Evolutionary conservation across 306 rosid genomes (phyloP).

Genomic region (Quercus berberidifolia): DNA sequence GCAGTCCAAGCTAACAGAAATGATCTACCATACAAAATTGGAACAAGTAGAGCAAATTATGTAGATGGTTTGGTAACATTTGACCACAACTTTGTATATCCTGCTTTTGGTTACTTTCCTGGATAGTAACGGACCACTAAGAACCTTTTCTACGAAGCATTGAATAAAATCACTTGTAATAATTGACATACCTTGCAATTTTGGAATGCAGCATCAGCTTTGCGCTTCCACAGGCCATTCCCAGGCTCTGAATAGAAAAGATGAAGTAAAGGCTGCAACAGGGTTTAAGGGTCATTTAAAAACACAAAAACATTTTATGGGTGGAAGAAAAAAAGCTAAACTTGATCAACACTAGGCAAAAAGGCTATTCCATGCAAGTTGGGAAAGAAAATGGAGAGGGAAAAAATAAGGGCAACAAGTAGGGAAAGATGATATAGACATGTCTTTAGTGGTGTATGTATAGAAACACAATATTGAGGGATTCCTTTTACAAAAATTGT

Average conservation of each 20-base stretch:
- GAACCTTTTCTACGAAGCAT: background rate
- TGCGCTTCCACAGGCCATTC: slow-evolving; percentile 94
- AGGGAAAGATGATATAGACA: no score
- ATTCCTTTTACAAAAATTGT: background rate
- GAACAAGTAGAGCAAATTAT: no score
- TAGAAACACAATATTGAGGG: no score
- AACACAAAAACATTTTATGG: slow-evolving; percentile 10
- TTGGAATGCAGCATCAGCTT: slow-evolving; percentile 74
- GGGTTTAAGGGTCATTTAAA: slow-evolving; percentile 6
- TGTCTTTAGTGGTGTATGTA: no score
- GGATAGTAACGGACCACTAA: no score
- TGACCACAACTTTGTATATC: no score
- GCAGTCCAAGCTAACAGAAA: no score
- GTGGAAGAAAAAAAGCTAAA: background rate
- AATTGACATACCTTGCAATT: slow-evolving; percentile 61
- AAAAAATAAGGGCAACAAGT: background rate
- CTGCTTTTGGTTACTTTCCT: no score
- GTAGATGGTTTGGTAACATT: no score
- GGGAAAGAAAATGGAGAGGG: background rate
- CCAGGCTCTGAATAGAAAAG: slow-evolving; percentile 78
- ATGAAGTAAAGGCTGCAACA: slow-evolving; percentile 79
- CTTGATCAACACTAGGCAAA: slow-evolving; percentile 1
- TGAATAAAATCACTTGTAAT: background rate
- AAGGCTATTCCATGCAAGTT: slow-evolving; percentile 10
- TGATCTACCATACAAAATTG: no score